These are phyloP conservation scores for Glaciozyma antarctica DNA, from an alignment of 768 basidiomycete species.

Conservation along the genomic window DNA sequence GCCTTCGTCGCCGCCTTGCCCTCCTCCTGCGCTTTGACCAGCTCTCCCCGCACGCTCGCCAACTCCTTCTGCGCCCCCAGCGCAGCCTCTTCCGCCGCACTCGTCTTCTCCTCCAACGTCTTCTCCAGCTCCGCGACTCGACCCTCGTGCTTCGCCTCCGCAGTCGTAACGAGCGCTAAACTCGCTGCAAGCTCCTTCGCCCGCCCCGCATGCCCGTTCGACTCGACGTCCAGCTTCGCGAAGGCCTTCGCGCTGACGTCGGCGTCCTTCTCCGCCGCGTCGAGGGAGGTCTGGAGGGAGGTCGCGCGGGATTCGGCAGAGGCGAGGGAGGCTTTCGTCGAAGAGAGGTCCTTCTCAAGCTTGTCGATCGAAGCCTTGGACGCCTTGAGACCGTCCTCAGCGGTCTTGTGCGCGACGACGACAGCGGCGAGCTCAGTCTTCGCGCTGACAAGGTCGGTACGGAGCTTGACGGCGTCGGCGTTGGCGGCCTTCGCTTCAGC, in stretches of 20 bases:
- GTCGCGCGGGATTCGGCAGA: conserved; percentile 9
- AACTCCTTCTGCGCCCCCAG: not conserved
- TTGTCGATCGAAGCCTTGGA: conserved; percentile 35
- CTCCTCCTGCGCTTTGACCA: not conserved
- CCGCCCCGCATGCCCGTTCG: conserved; percentile 36
- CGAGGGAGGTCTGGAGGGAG: conserved; percentile 42
- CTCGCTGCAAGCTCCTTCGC: conserved; percentile 44
- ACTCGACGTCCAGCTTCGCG: conserved; percentile 10
- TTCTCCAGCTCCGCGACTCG: not conserved
- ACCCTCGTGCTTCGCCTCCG: not conserved
- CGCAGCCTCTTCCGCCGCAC: not conserved
- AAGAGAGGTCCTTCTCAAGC: conserved; percentile 47
- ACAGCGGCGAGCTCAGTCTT: not conserved
- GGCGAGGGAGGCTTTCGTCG: conserved; percentile 32
- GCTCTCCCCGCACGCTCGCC: not conserved
- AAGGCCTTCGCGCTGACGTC: conserved; percentile 17
- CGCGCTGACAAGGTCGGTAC: not conserved
- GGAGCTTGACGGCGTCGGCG: not conserved
- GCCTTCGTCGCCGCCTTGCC: not conserved
- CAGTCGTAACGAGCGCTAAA: not conserved
- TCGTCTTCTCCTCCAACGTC: not conserved
- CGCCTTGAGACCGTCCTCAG: not conserved
- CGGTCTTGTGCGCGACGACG: not conserved
- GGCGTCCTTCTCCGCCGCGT: conserved; percentile 50
- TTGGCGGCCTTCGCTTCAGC: too few species aligned